Percentiles rank a stretch among this genome's conserved stretches.
Evolutionary conservation across 1,284 basidiomycete species (phyloP).

Genomic region (Gomphus sp.): DNA sequence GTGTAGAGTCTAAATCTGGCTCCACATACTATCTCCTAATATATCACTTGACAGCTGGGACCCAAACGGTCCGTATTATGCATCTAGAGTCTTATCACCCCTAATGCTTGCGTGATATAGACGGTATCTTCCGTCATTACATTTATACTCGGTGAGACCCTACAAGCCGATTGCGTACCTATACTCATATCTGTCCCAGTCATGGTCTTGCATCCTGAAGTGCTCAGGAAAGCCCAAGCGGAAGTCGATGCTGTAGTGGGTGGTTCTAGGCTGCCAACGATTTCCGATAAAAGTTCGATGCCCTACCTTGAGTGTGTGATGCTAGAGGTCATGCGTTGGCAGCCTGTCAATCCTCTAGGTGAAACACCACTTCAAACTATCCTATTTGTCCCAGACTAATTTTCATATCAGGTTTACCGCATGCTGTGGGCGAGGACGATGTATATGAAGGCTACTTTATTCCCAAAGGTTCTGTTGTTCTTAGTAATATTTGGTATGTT

Average conservation of each 20-base stretch:
- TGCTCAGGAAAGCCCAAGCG: constrained; percentile 11
- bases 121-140: neutral
- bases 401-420: constrained; percentile 3
- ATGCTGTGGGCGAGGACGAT: neutral
- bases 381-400: neutral
- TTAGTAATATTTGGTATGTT: constrained; percentile 6
- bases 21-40: neutral
- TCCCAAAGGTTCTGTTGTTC: neutral
- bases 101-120: neutral
- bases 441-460: constrained; percentile 1
- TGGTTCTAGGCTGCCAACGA: constrained; percentile 11
- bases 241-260: constrained; percentile 16
- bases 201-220: constrained; percentile 11
- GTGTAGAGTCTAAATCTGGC: neutral
- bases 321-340: constrained; percentile 14
- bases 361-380: neutral
- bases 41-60: constrained; percentile 25
- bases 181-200: constrained; percentile 7
- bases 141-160: neutral
- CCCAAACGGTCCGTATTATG: constrained; percentile 30
- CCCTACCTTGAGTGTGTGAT: constrained; percentile 15
- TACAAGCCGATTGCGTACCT: neutral
- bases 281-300: constrained; percentile 12
- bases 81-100: neutral
- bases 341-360: constrained; percentile 12